These are phyloP conservation scores for Zymoseptoria brevis DNA, from an alignment of 2,329 filamentous ascomycete species.

Conservation along the genomic window DNA sequence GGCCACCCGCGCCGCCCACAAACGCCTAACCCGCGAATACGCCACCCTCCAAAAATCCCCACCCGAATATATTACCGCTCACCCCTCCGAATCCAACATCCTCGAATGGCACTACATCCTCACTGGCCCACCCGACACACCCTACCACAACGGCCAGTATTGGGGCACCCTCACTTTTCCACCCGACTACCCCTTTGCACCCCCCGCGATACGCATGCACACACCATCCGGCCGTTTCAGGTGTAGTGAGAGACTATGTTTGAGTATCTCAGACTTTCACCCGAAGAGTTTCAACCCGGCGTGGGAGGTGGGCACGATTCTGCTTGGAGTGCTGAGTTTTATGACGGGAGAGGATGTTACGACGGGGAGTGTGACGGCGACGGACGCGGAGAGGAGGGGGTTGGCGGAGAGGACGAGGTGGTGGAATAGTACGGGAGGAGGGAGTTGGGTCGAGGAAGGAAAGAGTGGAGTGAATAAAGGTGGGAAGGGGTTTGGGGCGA, in stretches of 20 bases:
- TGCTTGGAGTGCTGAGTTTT: slow-evolving; percentile 89
- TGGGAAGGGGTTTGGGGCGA: slow-evolving; percentile 61
- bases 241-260: slow-evolving; percentile 80
- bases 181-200: slow-evolving; percentile 92
- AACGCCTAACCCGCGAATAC: slow-evolving; percentile 33
- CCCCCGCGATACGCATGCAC: slow-evolving; percentile 97
- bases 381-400: slow-evolving; percentile 66
- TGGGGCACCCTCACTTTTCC: slow-evolving; percentile 97
- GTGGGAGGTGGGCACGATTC: slow-evolving; percentile 94
- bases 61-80: slow-evolving; percentile 27
- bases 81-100: slow-evolving; percentile 29
- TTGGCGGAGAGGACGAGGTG: slow-evolving; percentile 73
- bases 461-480: slow-evolving; percentile 29
- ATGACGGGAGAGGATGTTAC: slow-evolving; percentile 99
- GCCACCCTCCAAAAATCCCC: slow-evolving; percentile 29
- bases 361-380: slow-evolving; percentile 76
- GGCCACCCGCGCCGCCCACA: slow-evolving; percentile 34
- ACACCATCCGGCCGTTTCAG: slow-evolving; percentile 94
- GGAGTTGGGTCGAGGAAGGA: slow-evolving; percentile 49
- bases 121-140: slow-evolving; percentile 86
- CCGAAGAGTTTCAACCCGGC: slow-evolving; percentile 97
- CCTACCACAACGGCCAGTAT: slow-evolving; percentile 91
- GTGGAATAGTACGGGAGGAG: slow-evolving; percentile 95
- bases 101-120: slow-evolving; percentile 53
- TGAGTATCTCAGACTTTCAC: slow-evolving; percentile 96